Evolutionary conservation across 225 moss, liverwort and hornwort species (phyloP).

Genomic region (Neckera pumila): DNA sequence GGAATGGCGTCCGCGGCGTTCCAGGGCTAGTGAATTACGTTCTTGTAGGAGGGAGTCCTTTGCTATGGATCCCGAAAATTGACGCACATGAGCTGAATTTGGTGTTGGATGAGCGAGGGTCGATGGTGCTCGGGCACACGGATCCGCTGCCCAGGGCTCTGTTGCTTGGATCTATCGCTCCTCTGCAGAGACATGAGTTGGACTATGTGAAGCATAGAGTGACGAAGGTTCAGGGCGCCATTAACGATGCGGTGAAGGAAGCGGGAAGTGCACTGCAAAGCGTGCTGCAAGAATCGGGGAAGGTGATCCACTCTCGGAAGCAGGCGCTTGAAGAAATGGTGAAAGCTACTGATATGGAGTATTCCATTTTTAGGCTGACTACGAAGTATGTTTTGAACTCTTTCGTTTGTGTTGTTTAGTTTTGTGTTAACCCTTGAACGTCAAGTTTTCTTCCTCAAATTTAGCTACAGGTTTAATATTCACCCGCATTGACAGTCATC

Average conservation of each 20-base stretch:
- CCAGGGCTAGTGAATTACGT: slow-evolving; percentile 40
- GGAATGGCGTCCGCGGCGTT: no score
- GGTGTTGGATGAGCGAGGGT: slow-evolving; percentile 74
- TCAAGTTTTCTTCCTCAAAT: background rate
- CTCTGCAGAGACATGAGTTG: slow-evolving; percentile 40
- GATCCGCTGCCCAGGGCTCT: slow-evolving; percentile 74
- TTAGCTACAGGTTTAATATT: background rate
- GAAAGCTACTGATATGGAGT: slow-evolving; percentile 26
- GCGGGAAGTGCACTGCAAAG: slow-evolving; percentile 50
- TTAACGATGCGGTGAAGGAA: slow-evolving; percentile 49
- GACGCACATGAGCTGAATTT: slow-evolving; percentile 66
- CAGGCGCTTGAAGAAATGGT: slow-evolving; percentile 50
- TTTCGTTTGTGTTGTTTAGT: background rate
- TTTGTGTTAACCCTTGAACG: background rate
- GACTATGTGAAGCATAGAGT: slow-evolving; percentile 62
- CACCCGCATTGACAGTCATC: background rate
- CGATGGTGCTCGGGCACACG: slow-evolving; percentile 75
- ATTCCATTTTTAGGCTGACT: slow-evolving; percentile 37
- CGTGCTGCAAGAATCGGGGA: slow-evolving; percentile 55
- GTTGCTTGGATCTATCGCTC: slow-evolving; percentile 51
- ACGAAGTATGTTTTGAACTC: slow-evolving; percentile 37
- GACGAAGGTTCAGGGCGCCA: slow-evolving; percentile 35
- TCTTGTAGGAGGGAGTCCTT: slow-evolving; percentile 48
- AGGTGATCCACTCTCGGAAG: slow-evolving; percentile 24
- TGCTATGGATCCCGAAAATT: slow-evolving; percentile 63